These are phyloP conservation scores for Botrytis aclada DNA, from an alignment of 2,329 filamentous ascomycete genomes.

Conservation along the genomic window DNA sequence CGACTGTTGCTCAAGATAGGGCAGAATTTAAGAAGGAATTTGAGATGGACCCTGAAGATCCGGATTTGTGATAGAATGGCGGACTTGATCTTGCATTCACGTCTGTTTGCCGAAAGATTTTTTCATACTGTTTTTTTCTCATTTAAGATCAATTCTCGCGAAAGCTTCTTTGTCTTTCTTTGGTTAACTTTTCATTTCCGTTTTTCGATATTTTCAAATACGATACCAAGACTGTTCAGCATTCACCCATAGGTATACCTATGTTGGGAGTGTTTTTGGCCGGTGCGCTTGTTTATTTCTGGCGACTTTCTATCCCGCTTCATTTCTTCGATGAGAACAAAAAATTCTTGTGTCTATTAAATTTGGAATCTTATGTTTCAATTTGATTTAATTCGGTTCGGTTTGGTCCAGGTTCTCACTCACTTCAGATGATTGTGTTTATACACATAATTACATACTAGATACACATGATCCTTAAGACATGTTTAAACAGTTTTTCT, in stretches of 20 bases:
- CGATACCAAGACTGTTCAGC: not conserved
- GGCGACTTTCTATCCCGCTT: not conserved
- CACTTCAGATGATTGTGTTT: not conserved
- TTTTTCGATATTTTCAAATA: not conserved
- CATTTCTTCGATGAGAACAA: not conserved
- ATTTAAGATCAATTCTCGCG: not conserved
- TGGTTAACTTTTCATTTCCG: not conserved
- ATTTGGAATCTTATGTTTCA: not conserved
- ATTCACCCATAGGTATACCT: not conserved
- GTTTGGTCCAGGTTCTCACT: not conserved
- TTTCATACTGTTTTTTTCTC: not conserved
- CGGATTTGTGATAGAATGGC: not conserved
- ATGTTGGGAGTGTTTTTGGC: not conserved
- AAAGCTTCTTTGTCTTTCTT: not conserved
- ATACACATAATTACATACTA: not conserved
- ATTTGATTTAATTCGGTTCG: not conserved
- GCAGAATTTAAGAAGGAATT: not conserved
- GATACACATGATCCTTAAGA: not conserved
- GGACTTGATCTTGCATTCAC: accelerated
- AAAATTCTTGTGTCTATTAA: not conserved
- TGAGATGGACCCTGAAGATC: not conserved
- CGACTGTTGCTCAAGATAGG: not conserved
- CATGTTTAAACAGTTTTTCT: not conserved
- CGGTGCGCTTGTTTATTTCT: not conserved
- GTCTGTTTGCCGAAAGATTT: not conserved